These are phyloP conservation scores for Cucurbita moschata DNA, from an alignment of 306 rosid genomes.

Conservation along the genomic window DNA sequence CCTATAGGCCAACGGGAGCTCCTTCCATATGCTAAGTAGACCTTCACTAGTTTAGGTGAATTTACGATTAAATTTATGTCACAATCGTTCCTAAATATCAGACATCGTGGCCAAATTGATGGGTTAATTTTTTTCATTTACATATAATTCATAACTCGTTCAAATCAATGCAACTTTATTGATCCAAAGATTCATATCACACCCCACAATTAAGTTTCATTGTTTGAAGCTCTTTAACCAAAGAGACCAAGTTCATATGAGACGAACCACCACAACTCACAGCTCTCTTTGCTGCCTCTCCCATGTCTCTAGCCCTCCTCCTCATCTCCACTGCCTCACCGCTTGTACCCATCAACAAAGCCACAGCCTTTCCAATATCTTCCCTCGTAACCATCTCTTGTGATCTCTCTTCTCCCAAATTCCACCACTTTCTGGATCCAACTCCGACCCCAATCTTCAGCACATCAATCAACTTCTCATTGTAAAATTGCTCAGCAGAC, in stretches of 20 bases:
- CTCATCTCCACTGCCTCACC: neutral
- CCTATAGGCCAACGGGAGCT: too few species aligned
- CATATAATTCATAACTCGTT: too few species aligned
- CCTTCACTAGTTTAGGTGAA: too few species aligned
- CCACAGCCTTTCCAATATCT: neutral
- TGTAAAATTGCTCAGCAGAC: constrained; percentile 25
- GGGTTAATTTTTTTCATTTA: too few species aligned
- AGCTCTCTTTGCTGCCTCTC: neutral
- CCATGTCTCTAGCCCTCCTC: neutral
- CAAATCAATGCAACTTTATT: too few species aligned
- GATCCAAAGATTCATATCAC: neutral
- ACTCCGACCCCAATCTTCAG: constrained; percentile 21
- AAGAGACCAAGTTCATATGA: neutral
- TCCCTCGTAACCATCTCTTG: neutral
- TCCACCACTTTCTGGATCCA: neutral
- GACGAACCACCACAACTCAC: neutral
- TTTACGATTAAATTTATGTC: too few species aligned
- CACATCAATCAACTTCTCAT: constrained; percentile 22
- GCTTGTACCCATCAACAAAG: neutral
- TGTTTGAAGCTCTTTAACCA: neutral
- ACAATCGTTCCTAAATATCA: too few species aligned
- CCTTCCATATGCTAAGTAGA: too few species aligned
- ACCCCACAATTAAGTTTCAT: neutral
- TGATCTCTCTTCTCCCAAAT: neutral
- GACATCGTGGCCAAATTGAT: too few species aligned